These are phyloP conservation scores for Nicotiana sylvestris DNA, from an alignment of 257 asterid genomes.

Conservation along the genomic window DNA sequence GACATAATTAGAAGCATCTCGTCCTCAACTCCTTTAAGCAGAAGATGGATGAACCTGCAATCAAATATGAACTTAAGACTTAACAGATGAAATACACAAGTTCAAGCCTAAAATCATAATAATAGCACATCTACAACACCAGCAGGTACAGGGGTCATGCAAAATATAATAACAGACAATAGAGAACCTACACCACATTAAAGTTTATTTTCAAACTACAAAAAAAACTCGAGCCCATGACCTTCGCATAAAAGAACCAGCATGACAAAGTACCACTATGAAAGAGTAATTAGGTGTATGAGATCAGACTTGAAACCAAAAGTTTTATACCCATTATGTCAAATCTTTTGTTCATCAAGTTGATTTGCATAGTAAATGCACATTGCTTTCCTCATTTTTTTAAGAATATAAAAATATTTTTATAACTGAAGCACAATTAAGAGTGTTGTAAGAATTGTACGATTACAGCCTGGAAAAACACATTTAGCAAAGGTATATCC, in stretches of 20 bases:
- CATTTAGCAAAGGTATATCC: too few species aligned
- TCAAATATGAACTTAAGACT: background rate
- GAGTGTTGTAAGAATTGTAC: too few species aligned
- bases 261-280: background rate
- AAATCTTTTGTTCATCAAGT: slow-evolving; percentile 82
- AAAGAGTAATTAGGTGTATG: slow-evolving; percentile 51
- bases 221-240: background rate
- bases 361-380: slow-evolving; percentile 77
- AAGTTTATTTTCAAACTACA: background rate
- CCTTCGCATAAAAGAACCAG: background rate
- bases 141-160: background rate
- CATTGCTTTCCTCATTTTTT: slow-evolving; percentile 44
- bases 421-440: too few species aligned
- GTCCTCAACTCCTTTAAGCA: slow-evolving; percentile 70
- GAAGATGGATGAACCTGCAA: slow-evolving; percentile 75
- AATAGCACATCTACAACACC: background rate
- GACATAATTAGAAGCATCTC: slow-evolving; percentile 70
- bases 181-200: background rate
- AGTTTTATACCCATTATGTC: slow-evolving; percentile 75
- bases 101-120: background rate
- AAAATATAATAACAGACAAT: background rate
- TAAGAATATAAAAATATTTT: too few species aligned
- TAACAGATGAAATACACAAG: background rate
- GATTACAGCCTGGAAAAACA: too few species aligned
- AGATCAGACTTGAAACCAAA: slow-evolving; percentile 75